Base-by-base conservation (phyloP, 2,329 filamentous ascomycete genomes). In the Aspergillus thermomutatus region DNA sequence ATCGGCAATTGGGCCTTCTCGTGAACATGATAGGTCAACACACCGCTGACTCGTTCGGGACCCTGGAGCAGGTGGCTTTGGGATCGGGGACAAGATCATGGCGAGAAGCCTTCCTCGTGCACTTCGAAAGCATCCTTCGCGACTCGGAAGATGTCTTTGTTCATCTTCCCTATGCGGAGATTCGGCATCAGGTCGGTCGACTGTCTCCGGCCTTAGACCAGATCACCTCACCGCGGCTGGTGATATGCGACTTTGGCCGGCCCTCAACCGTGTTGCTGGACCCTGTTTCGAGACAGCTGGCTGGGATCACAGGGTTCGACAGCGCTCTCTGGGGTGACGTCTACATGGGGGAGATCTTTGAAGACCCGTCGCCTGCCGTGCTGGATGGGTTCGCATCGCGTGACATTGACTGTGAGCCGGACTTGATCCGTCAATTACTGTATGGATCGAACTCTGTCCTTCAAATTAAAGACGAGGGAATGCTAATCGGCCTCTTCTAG, bases 141-240 rank as follows among this genome's bases (percentile, higher is more conserved):
- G 83, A 86, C 62, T 81, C 78, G 17, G 83, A 86, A 65, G 83
- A 86, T 56, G 80, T 82, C 69, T 78, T 84, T 11, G 77, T 86
- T 61, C 81, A 78, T 56, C 66, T 85, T 6, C 83, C 83, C 0
- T 85, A 85, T 62, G 75, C 79, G 9, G 77, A 79, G 53, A 80
- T 86, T 55, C 77, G 83, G 34, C 74, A 79, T 56, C 76, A 80
- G 53, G 57, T 82, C n/a, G 68, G 64, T 48, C 75, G 75, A 28
- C 72, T 82, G 37, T 72, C 74, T 1, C 65, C 73, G 9, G 70
- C 71, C 0, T 73, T 86, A 6, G 80, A 83, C 26, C 74, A 79
- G 55, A 76, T 85, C 21, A 79, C 71, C 1, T 70, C 79, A 53
- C 78, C 83, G 6, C 76, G 75, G 25, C 72, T 86, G n/a, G 78